Evolutionary conservation across 495 filamentous ascomycete species (phyloP).

Genomic region (Immersiella caudata): DNA sequence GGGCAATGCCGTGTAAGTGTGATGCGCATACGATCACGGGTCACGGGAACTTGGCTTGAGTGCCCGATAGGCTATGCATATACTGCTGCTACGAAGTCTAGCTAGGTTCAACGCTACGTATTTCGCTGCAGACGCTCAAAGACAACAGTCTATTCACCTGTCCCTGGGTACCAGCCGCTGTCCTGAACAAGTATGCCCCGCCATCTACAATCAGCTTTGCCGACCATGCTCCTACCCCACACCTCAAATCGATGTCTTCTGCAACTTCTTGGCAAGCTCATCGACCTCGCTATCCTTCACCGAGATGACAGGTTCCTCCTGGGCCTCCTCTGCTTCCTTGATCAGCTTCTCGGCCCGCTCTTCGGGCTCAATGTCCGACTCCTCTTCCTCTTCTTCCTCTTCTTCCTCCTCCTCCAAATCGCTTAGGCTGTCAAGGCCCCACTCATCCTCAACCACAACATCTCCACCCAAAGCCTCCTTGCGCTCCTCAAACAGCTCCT

Average conservation of each 20-base stretch:
- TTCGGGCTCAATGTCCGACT: constrained; percentile 57
- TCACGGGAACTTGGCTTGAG: background rate
- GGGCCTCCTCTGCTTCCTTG: constrained; percentile 71
- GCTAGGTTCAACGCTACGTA: background rate
- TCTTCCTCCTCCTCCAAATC: constrained; percentile 81
- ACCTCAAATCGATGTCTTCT: constrained; percentile 59
- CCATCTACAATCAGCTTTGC: background rate
- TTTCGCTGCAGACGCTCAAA: constrained; percentile 3
- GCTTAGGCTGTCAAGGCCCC: constrained; percentile 83
- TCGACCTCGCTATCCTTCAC: constrained; percentile 80
- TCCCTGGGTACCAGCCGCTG: constrained; percentile 1
- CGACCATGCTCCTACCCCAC: constrained; percentile 9
- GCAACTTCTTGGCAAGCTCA: constrained; percentile 71
- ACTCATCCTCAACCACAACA: constrained; percentile 64
- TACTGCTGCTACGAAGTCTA: background rate
- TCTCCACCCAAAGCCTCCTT: constrained; percentile 65
- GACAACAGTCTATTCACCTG: background rate
- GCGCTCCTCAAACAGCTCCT: constrained; percentile 56
- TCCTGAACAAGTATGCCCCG: background rate
- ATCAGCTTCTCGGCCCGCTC: constrained; percentile 65
- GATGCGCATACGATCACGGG: background rate
- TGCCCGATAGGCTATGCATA: background rate
- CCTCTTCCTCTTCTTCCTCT: constrained; percentile 68
- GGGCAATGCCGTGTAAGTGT: background rate
- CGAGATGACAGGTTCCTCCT: constrained; percentile 72